Evolutionary conservation across 1,284 basidiomycete genomes (phyloP).

Genomic region (Cerioporus squamosus): DNA sequence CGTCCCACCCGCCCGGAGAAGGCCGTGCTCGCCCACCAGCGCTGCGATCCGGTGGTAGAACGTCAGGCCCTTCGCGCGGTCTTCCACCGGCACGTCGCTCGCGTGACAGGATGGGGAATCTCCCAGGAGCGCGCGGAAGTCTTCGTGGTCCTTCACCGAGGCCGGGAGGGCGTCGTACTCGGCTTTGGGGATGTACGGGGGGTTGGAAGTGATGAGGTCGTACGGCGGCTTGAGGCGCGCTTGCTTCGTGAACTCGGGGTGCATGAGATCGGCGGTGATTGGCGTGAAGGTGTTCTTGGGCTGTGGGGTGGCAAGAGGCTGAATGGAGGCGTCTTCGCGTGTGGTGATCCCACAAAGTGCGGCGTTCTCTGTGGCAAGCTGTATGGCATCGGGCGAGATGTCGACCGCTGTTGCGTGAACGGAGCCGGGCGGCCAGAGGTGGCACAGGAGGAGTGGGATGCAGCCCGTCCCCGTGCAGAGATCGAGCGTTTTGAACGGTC

Average conservation of each 20-base stretch:
- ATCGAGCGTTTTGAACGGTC: slow-evolving; percentile 70
- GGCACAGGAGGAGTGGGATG: slow-evolving; percentile 81
- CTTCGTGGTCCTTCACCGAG: slow-evolving; percentile 81
- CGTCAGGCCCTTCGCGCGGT: slow-evolving; percentile 60
- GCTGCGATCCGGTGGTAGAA: slow-evolving; percentile 80
- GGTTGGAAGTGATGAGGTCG: slow-evolving; percentile 88
- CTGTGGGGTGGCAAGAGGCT: slow-evolving; percentile 21
- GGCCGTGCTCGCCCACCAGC: slow-evolving; percentile 51
- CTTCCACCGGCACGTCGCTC: slow-evolving; percentile 14
- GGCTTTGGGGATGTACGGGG: slow-evolving; percentile 83
- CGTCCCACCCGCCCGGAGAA: slow-evolving; percentile 53
- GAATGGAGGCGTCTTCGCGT: slow-evolving; percentile 18
- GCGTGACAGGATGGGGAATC: slow-evolving; percentile 40
- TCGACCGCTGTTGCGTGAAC: slow-evolving; percentile 72
- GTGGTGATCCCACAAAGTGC: slow-evolving; percentile 41
- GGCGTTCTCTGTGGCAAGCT: slow-evolving; percentile 76
- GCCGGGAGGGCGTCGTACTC: slow-evolving; percentile 68
- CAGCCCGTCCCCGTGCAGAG: slow-evolving; percentile 91
- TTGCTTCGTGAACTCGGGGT: slow-evolving; percentile 39
- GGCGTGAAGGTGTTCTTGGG: slow-evolving; percentile 51
- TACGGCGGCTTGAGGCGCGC: slow-evolving; percentile 51
- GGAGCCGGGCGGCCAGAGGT: slow-evolving; percentile 56
- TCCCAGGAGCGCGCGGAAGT: slow-evolving; percentile 80
- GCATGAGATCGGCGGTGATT: slow-evolving; percentile 52
- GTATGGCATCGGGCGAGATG: slow-evolving; percentile 68